Conservation (phyloP, 2,329 filamentous ascomycete genomes). For the Mycosphaerella arachidis region DNA sequence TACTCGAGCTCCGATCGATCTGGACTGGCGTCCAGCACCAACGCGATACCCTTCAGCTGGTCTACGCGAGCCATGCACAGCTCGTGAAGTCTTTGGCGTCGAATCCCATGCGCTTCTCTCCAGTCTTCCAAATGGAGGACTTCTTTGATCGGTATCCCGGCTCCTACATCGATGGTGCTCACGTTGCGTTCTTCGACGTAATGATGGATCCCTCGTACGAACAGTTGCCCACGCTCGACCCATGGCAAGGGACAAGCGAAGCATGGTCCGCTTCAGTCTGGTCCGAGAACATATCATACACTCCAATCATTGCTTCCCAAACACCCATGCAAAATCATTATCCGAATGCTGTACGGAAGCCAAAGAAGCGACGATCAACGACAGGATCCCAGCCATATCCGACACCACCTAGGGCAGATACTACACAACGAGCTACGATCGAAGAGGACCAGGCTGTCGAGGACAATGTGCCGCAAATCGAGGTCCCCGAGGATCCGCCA, state of each 20-base stretch:
- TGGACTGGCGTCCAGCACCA: constrained; percentile 80
- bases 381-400: constrained; percentile 23
- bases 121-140: constrained; percentile 79
- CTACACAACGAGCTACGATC: background rate
- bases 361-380: constrained; percentile 24
- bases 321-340: background rate
- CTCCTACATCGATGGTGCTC: constrained; percentile 67
- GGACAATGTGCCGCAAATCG: constrained; percentile 4
- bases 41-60: constrained; percentile 68
- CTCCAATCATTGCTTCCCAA: constrained; percentile 10
- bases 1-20: constrained; percentile 67
- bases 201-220: constrained; percentile 26
- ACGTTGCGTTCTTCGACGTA: constrained; percentile 66
- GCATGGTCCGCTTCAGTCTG: background rate
- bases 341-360: constrained; percentile 9
- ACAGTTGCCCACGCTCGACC: background rate
- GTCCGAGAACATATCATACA: background rate
- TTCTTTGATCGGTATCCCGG: constrained; percentile 81
- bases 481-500: background rate
- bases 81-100: constrained; percentile 68
- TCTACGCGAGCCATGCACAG: constrained; percentile 74
- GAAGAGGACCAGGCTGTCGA: constrained; percentile 10
- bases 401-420: constrained; percentile 13
- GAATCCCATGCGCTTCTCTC: constrained; percentile 67
- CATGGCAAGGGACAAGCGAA: background rate